These are phyloP conservation scores for Pseudogymnoascus destructans DNA, from an alignment of 2,329 filamentous ascomycete genomes.

Conservation along the genomic window DNA sequence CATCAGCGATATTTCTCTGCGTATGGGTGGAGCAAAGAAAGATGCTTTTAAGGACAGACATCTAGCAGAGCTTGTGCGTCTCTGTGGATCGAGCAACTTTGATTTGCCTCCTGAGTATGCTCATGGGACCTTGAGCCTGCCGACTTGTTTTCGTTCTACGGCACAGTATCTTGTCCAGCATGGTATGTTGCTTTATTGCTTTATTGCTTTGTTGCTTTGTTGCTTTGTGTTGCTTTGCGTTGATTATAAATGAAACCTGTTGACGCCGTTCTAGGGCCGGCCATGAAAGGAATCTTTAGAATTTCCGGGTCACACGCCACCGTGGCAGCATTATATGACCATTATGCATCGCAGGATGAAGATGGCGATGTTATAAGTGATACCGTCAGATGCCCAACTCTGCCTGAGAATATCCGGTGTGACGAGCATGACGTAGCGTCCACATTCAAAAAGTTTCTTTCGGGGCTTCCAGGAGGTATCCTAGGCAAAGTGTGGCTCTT, in stretches of 20 bases:
- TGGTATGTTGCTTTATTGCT: conserved; percentile 30
- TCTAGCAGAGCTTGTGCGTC: conserved; percentile 44
- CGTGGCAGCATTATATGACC: conserved; percentile 47
- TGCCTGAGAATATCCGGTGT: conserved; percentile 47
- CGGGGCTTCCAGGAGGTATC: conserved; percentile 50
- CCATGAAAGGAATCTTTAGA: conserved; percentile 47
- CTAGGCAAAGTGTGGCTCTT: conserved; percentile 49
- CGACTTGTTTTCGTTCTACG: conserved; percentile 53
- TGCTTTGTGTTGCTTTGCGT: background rate
- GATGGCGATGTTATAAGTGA: conserved; percentile 36
- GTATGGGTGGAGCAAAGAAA: conserved; percentile 30
- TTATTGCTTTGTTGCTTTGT: background rate
- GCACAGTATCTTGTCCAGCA: conserved; percentile 51
- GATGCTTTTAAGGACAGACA: conserved; percentile 37
- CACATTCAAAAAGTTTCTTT: conserved; percentile 52
- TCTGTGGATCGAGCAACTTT: conserved; percentile 50
- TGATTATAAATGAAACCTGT: background rate
- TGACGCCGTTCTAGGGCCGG: conserved; percentile 21
- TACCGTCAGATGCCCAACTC: conserved; percentile 44
- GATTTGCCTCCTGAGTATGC: conserved; percentile 47
- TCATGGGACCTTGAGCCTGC: conserved; percentile 42
- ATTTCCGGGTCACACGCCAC: conserved; percentile 43
- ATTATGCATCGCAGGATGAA: conserved; percentile 43
- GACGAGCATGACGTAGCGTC: conserved; percentile 53
- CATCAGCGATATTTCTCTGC: conserved; percentile 40